Conservation (phyloP, 2,329 filamentous ascomycete genomes). For the Amesomyces nigricolor region DNA sequence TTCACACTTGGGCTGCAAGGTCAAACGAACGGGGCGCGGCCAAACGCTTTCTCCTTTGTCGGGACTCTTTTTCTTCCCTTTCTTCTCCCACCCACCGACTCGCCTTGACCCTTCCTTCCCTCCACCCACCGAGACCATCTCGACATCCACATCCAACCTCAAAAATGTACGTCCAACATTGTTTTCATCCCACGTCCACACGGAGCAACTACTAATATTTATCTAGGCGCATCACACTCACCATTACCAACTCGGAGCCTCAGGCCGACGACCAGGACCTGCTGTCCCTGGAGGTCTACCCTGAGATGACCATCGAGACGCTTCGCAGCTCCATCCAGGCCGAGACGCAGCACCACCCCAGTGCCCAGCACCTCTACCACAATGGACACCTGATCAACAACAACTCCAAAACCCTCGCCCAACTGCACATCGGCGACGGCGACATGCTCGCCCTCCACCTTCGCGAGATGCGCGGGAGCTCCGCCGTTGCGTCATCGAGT, state of each 20-base stretch:
- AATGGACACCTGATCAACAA: constrained; percentile 77
- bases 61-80: not conserved
- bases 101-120: not conserved
- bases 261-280: constrained; percentile 61
- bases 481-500: constrained; percentile 30
- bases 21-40: constrained; percentile 5
- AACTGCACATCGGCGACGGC: constrained; percentile 75
- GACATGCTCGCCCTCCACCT: constrained; percentile 92
- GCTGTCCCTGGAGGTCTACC: constrained; percentile 73
- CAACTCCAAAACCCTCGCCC: constrained; percentile 73
- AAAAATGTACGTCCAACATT: constrained; percentile 12
- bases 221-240: constrained; percentile 80
- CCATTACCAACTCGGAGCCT: constrained; percentile 69
- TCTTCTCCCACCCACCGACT: not conserved
- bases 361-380: constrained; percentile 79
- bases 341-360: constrained; percentile 68
- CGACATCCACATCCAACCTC: too few relatives aligned
- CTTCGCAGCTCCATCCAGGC: constrained; percentile 84
- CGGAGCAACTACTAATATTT: not conserved
- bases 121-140: not conserved
- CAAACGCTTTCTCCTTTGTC: not conserved
- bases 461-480: constrained; percentile 49
- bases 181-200: not conserved
- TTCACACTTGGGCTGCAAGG: not conserved
- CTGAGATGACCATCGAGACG: constrained; percentile 75